Evolutionary conservation across 1,284 basidiomycete genomes (phyloP), one percentile per base, ranked within the genome.

Genomic region (Schizophyllum commune): DNA sequence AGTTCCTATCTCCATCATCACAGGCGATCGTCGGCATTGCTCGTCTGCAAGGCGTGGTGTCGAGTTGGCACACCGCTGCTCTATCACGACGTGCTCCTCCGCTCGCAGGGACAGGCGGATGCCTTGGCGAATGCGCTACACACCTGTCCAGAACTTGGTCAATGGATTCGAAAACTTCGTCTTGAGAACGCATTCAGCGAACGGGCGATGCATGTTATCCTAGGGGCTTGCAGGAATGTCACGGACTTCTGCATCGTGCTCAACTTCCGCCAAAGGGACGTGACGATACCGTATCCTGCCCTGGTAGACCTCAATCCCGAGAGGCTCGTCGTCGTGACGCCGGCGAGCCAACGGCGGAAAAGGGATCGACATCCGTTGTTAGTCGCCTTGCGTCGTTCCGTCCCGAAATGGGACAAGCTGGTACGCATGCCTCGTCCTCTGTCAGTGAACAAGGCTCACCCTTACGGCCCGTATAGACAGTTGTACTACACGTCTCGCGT

Each of bases 131-230:
- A 17, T 4, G 58, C 58, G n/a, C 58, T 65, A 1, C 55, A 58
- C 13, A 7, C 15, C 1, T 59, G 61, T 52, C 32, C 55, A n/a
- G 19, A 58, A 0, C 27, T 65, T 2, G 60, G 61, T 4, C 51
- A 54, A 21, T 65, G 59, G 53, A 59, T 65, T 17, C 59, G 60
- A 47, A 61, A 65, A 33, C 20, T 62, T 7, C 59, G 61, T n/a
- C 39, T 64, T 1, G 63, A 64, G 55, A 61, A 61, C n/a, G 61
- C 59, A 2, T 64, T 58, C 52, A 61, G 63, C 21, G 32, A 27
- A 13, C 39, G 1, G 13, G 13, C 59, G 15, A 62, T 64, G 60
- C 55, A 52, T 13, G 57, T 59, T 27, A 64, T 64, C 4, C 60
- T 64, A 15, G 32, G 59, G 52, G 20, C 52, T 5, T 56, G 59